Evolutionary conservation across 305 asterid genomes (phyloP).

Genomic region (Fraxinus paxiana): DNA sequence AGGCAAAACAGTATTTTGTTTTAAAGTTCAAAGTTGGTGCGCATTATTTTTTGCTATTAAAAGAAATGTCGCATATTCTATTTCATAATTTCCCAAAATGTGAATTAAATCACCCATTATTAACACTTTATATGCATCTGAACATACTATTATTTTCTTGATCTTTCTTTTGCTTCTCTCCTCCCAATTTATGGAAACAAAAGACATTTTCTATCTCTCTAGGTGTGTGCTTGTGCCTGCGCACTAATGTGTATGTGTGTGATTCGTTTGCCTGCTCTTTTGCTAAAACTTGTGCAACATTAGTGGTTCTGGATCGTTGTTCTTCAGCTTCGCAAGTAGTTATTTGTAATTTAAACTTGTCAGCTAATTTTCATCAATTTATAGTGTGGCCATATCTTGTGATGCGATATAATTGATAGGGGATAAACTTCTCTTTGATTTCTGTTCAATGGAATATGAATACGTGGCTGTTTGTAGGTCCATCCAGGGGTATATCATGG

Average conservation of each 20-base stretch:
- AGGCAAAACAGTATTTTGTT: background rate
- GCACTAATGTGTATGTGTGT: background rate
- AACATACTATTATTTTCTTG: no score
- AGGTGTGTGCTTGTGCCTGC: background rate
- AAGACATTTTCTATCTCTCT: background rate
- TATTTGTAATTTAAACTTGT: background rate
- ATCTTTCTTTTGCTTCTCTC: background rate
- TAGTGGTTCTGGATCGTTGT: background rate
- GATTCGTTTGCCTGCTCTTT: background rate
- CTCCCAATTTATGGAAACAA: background rate
- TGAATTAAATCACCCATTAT: background rate
- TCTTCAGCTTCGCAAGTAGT: background rate
- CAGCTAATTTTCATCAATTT: background rate
- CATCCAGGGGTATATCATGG: conserved; percentile 80
- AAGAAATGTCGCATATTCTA: background rate
- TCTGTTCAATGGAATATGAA: conserved; percentile 24
- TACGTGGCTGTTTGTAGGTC: conserved; percentile 92
- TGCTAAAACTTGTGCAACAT: background rate
- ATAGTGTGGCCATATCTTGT: background rate
- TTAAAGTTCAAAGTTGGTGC: background rate
- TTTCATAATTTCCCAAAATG: background rate
- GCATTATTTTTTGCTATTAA: background rate
- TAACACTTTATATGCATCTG: no score
- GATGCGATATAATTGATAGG: background rate
- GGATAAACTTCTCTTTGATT: background rate